These are phyloP conservation scores for Tieghemiomyces parasiticus DNA, from an alignment of 192 early-diverging fungal species.

Conservation along the genomic window DNA sequence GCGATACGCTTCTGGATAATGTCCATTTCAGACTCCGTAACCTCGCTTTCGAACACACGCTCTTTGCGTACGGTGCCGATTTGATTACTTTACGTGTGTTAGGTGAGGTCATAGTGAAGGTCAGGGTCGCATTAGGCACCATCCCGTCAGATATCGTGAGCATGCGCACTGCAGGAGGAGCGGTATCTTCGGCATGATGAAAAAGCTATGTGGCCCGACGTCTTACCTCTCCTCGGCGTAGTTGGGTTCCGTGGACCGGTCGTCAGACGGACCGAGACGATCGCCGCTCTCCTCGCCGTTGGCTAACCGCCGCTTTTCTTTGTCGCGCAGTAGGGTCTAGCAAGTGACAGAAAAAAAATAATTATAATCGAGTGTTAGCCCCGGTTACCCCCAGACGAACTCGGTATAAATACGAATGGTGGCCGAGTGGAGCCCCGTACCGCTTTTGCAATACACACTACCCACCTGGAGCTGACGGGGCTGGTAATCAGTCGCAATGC, in stretches of 20 bases:
- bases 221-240: background rate
- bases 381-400: background rate
- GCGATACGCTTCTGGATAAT: conserved; percentile 86
- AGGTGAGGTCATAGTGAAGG: background rate
- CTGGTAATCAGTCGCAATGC: background rate
- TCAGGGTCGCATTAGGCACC: no score
- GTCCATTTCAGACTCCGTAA: conserved; percentile 76
- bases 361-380: background rate
- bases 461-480: background rate
- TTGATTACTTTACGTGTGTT: conserved; percentile 33
- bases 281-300: background rate
- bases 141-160: background rate
- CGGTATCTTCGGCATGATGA: no score
- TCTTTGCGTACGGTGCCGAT: conserved; percentile 70
- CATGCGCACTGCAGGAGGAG: background rate
- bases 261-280: background rate
- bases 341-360: background rate
- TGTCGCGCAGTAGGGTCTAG: no score
- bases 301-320: background rate
- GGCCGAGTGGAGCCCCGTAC: background rate
- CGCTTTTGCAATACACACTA: background rate
- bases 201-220: background rate
- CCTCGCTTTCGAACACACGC: conserved; percentile 72
- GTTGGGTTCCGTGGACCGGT: background rate
- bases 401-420: background rate